Base-by-base conservation (phyloP, 2,329 filamentous ascomycete species). In the Colletotrichum sp. region DNA sequence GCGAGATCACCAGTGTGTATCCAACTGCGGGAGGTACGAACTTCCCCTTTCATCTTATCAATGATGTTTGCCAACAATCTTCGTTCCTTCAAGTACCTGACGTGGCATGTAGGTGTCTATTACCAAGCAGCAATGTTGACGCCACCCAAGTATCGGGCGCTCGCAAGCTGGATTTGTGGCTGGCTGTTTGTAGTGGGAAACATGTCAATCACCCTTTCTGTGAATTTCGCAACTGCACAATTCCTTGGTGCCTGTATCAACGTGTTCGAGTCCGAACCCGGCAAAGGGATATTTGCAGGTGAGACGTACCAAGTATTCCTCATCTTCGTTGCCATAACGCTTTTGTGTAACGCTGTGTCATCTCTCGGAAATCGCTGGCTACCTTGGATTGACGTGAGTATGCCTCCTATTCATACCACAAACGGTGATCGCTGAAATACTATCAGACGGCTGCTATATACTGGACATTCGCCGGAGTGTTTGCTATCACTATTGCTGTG, bases 161-260 rank as follows among this genome's bases (percentile, higher is more conserved):
- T 94, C 18, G 88, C 93, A 14, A 92, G 92, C 34, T 95, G 93
- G 91, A 91, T 94, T 75, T 94, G 92, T 78, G 94, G 94, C 76
- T 95, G 94, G 94, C 87, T 93, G 24, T 96, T 94, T 81, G 90
- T 95, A 18, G 92, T 95, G 67, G 95, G 95, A 74, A 96, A 96
- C 85, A 93, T 95, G 83, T 95, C 93, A 78, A 96, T 96, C 79
- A 95, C 94, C 0, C 87, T 95, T n/a, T 90, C 93, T n/a, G 94
- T 95, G 82, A 95, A 95, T 86, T 96, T 95, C 79, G 94, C 93
- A 8, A 95, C 94, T 5, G 94, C 92, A 0, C 91, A 95, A 78
- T 90, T 92, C 82, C 83, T 91, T 74, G 87, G 90, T 71, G 88
- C 86, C 9, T 90, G 89, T 79, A 81, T 92, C 83, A 90, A 91